These are phyloP conservation scores for Candolleomyces aberdarensis DNA, from an alignment of 768 basidiomycete genomes.

Conservation along the genomic window DNA sequence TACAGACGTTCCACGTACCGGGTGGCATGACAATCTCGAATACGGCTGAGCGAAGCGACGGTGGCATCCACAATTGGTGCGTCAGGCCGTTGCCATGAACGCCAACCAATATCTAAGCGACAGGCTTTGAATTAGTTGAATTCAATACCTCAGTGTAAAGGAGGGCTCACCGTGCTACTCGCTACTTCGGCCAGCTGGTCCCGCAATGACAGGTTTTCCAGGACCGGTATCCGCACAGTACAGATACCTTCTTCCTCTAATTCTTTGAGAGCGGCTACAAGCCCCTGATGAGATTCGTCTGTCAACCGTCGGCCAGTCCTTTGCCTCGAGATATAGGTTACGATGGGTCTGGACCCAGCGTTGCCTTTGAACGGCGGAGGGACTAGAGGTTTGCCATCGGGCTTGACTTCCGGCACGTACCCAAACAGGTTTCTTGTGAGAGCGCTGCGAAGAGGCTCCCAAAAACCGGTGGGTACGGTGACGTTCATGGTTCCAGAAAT, in stretches of 20 bases:
- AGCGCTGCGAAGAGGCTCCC: conserved; percentile 29
- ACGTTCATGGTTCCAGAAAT: conserved; percentile 31
- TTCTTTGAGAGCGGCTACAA: conserved; percentile 18
- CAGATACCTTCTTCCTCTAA: conserved; percentile 20
- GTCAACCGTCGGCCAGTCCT: conserved; percentile 14
- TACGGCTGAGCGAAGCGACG: conserved; percentile 56
- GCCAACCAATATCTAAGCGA: conserved; percentile 18
- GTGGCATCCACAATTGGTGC: conserved; percentile 71
- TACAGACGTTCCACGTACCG: background rate
- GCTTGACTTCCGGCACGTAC: conserved; percentile 20
- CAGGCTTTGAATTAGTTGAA: background rate
- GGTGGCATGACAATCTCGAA: conserved; percentile 50
- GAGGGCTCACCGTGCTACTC: conserved; percentile 18
- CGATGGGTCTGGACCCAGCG: conserved; percentile 20
- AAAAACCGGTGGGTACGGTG: conserved; percentile 24
- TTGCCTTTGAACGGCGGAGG: conserved; percentile 3
- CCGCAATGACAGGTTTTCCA: conserved; percentile 17
- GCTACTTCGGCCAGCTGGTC: conserved; percentile 18
- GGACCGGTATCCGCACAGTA: conserved; percentile 15
- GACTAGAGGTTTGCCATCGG: conserved; percentile 11
- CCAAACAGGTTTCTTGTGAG: conserved; percentile 29
- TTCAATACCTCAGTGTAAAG: background rate
- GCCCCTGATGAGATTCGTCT: conserved; percentile 17
- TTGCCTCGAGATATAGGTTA: conserved; percentile 64
- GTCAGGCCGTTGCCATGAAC: conserved; percentile 65